These are phyloP conservation scores for Alternaria rosae DNA, from an alignment of 2,329 filamentous ascomycete species.

Conservation along the genomic window DNA sequence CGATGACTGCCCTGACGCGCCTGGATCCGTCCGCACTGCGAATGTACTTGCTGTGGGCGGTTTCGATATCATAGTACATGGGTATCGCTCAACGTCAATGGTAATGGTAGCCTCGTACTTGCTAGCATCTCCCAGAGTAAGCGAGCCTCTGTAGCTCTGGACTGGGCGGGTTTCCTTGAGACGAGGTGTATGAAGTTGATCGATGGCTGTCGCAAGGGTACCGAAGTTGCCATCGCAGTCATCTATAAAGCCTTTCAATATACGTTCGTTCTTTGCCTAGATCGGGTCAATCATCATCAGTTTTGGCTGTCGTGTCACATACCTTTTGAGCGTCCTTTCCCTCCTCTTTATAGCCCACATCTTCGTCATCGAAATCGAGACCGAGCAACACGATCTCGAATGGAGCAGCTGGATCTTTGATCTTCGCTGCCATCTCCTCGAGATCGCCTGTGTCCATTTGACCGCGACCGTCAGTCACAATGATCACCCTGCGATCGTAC, in stretches of 20 bases:
- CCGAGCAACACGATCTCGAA: conserved; percentile 85
- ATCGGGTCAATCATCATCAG: conserved; percentile 19
- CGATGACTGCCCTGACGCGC: conserved; percentile 61
- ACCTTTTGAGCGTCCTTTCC: conserved; percentile 78
- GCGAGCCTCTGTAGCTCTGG: conserved; percentile 77
- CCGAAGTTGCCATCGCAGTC: conserved; percentile 75
- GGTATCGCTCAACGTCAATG: conserved; percentile 91
- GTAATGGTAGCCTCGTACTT: conserved; percentile 76
- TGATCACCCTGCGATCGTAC: conserved; percentile 65
- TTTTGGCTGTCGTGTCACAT: background rate
- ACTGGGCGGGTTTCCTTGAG: conserved; percentile 79
- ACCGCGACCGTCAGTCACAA: conserved; percentile 83
- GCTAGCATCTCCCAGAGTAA: conserved; percentile 81
- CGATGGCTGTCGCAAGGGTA: conserved; percentile 85
- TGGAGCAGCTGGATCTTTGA: conserved; percentile 69
- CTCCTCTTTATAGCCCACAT: conserved; percentile 92
- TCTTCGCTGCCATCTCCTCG: conserved; percentile 72
- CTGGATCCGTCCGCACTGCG: conserved; percentile 60
- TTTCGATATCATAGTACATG: conserved; percentile 79
- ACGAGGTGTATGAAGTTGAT: conserved; percentile 77
- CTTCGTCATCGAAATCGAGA: conserved; percentile 89
- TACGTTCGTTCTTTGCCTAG: conserved; percentile 74
- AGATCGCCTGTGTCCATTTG: conserved; percentile 75
- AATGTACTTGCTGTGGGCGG: conserved; percentile 81
- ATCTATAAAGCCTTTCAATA: conserved; percentile 70